These are phyloP conservation scores for Ophiocordyceps camponoti-rufipedis DNA, from an alignment of 2,329 filamentous ascomycete genomes.

Conservation along the genomic window DNA sequence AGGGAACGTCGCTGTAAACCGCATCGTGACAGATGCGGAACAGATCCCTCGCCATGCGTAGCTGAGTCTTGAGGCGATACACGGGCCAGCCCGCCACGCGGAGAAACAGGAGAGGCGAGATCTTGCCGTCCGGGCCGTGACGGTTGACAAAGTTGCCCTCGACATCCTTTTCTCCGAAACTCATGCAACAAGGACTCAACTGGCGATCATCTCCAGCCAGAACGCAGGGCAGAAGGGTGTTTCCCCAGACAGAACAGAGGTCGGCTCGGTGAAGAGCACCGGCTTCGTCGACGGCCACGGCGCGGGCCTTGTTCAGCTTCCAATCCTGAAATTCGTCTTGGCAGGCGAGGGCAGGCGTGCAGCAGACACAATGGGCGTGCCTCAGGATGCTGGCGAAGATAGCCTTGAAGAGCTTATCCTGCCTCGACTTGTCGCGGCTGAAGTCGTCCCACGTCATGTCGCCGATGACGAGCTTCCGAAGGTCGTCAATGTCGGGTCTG, in stretches of 20 bases:
- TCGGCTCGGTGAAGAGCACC: constrained; percentile 7
- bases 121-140: background rate
- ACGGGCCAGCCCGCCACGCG: constrained; percentile 4
- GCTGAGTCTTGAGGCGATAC: constrained; percentile 5
- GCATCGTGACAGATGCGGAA: constrained; percentile 5
- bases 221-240: constrained; percentile 6
- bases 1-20: constrained; percentile 1
- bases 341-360: too few species aligned
- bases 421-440: background rate
- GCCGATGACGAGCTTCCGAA: background rate
- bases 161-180: background rate
- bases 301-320: constrained; percentile 3
- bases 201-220: constrained; percentile 7
- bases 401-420: too few species aligned
- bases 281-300: constrained; percentile 7
- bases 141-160: constrained; percentile 3
- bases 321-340: background rate
- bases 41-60: constrained; percentile 7
- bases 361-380: too few species aligned
- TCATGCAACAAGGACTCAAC: constrained; percentile 3
- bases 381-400: too few species aligned
- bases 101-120: constrained; percentile 4
- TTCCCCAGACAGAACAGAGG: constrained; percentile 8
- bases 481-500: background rate
- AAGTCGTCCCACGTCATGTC: background rate